Evolutionary conservation across 2,329 filamentous ascomycete genomes (phyloP), one percentile per base, ranked within the genome.

Genomic region (Aspergillus intermedius): DNA sequence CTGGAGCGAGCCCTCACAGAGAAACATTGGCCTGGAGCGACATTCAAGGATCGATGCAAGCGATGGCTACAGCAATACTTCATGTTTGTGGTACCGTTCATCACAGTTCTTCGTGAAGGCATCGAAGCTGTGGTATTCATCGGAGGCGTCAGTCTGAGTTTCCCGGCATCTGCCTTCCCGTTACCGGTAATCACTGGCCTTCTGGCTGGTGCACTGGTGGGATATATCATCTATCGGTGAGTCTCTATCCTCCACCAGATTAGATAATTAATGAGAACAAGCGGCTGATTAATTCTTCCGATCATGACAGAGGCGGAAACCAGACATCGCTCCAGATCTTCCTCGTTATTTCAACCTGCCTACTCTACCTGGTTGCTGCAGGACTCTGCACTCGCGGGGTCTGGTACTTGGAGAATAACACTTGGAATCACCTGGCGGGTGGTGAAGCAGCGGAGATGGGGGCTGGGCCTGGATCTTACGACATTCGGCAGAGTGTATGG

Each of bases 321-420:
- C 73, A 74, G n/a, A 73, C 81, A 3, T 80, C 79, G 32, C 68
- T 88, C 47, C 88, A 93, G 60, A 72, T 86, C 53, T 93, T 94
- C 75, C 75, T 94, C n/a, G 82, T 93, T 53, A 71, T 81, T 22
- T 91, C 87, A 0, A 93, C 89, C 1, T 91, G 87, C 62, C 79
- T 94, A 60, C 73, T 95, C 10, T 94, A 95, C 62, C 81, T 94
- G 9, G 86, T 95, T 8, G 86, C 87, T 3, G 88, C 87, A 0
- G 88, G 88, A 39, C 78, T 95, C 23, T 89, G 93, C 68, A 89
- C 88, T 4, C 81, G 83, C 48, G 80, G 80, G 1, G 79, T 93
- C 17, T 91, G 88, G 86, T 79, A 75, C 54, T 80, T 94, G 46
- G 82, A 94, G 62, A 76, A 77, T 53, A 77, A 90, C 53, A 60